Conservation (phyloP, 2,329 filamentous ascomycete genomes). For the Fusarium succisae region DNA sequence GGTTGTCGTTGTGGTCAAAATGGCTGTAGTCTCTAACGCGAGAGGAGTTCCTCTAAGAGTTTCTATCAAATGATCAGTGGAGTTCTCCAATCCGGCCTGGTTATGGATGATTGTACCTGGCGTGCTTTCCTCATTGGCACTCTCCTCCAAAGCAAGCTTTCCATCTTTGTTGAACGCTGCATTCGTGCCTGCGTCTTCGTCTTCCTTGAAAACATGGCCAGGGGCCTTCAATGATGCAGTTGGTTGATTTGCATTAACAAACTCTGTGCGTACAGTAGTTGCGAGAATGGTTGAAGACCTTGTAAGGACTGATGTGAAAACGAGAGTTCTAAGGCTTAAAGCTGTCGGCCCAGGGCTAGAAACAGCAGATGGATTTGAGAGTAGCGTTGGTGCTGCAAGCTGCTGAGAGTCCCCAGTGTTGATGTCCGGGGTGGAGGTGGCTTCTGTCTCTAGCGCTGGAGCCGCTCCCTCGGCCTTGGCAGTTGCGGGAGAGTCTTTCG, state of each 20-base stretch:
- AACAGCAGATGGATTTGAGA: background rate
- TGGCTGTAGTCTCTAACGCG: background rate
- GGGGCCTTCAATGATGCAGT: constrained; percentile 1
- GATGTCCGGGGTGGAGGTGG: background rate
- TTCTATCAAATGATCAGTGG: background rate
- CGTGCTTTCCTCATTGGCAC: background rate
- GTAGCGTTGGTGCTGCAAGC: background rate
- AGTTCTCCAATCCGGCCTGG: background rate
- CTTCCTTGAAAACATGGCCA: constrained; percentile 30
- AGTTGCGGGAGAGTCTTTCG: background rate
- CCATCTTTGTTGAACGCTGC: constrained; percentile 5
- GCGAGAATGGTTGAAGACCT: constrained; percentile 30
- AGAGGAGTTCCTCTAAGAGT: background rate
- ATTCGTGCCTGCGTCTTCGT: background rate
- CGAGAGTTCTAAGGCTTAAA: constrained; percentile 17
- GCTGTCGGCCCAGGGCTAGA: background rate
- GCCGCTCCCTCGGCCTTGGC: background rate
- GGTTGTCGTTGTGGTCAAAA: background rate
- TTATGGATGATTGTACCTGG: background rate
- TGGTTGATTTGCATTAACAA: constrained; percentile 17
- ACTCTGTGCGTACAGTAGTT: constrained; percentile 23
- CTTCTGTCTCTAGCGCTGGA: background rate
- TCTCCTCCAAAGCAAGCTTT: background rate
- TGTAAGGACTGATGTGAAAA: constrained; percentile 37
- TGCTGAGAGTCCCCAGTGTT: background rate